phyloP scores from a whole-genome alignment of 2,329 filamentous ascomycete species.

The Colletotrichum abscissum region DNA sequence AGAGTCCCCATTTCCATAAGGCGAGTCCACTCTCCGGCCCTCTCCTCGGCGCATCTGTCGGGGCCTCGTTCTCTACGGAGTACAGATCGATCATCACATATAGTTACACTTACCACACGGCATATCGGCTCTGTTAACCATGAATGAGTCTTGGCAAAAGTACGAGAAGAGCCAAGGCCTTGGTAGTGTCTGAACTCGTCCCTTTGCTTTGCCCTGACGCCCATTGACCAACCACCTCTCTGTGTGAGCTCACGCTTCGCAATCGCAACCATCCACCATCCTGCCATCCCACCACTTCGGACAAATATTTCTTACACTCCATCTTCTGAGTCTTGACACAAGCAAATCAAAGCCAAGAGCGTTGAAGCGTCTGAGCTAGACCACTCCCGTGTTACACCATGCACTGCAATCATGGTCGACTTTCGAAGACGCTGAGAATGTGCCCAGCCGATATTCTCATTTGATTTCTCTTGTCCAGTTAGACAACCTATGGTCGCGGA shows the following conservation, averaged over 20 bases:
- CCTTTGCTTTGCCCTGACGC: neutral
- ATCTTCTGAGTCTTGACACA: neutral
- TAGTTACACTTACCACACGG: neutral
- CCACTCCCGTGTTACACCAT: neutral
- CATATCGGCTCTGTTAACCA: neutral
- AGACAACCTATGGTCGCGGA: neutral
- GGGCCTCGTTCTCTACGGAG: neutral
- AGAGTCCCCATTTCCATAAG: neutral
- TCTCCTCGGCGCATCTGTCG: neutral
- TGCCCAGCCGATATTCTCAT: neutral
- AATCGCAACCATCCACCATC: neutral
- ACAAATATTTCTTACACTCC: neutral
- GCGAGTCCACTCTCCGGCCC: neutral
- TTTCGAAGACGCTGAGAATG: neutral
- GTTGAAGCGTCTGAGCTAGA: neutral
- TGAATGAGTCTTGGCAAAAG: neutral
- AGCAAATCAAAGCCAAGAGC: constrained; percentile 1
- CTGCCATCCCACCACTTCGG: neutral
- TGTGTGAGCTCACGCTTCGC: neutral
- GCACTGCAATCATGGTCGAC: neutral
- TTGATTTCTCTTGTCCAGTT: neutral
- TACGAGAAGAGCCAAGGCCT: neutral
- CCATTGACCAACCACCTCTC: constrained; percentile 9
- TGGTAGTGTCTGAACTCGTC: neutral
- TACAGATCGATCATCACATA: neutral